Evolutionary conservation across 139 green algal genomes (phyloP).

Genomic region (Mychonastes homosphaera): DNA sequence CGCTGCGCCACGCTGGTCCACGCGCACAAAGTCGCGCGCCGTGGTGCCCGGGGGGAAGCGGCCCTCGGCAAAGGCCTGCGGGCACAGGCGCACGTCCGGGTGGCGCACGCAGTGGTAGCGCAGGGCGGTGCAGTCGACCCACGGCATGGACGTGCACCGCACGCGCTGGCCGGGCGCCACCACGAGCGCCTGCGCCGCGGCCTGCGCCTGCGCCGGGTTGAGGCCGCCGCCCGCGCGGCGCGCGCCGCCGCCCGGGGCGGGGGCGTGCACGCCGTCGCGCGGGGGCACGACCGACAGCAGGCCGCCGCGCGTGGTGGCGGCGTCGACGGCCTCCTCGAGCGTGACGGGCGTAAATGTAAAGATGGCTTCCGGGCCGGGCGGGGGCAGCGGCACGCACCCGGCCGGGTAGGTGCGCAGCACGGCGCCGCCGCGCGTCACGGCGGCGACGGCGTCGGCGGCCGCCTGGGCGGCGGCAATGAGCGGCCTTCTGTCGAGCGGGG

Average conservation of each 20-base stretch:
- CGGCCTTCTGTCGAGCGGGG: no score
- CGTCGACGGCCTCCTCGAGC: conserved; percentile 5
- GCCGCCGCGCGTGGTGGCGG: conserved; percentile 12
- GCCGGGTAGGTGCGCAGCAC: no score
- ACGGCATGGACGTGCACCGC: conserved; percentile 58
- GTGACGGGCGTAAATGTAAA: conserved; percentile 7
- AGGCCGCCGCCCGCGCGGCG: neutral
- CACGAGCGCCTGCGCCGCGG: neutral
- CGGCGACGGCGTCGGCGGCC: no score
- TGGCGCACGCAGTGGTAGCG: conserved; percentile 77
- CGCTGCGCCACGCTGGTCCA: conserved; percentile 40
- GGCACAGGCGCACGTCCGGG: conserved; percentile 63
- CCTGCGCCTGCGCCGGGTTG: neutral
- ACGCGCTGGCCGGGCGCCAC: neutral
- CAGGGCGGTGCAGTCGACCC: conserved; percentile 61
- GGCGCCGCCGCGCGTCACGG: no score
- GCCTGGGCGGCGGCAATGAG: no score
- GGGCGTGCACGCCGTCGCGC: neutral
- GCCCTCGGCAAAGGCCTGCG: conserved; percentile 54
- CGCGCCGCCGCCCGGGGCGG: neutral
- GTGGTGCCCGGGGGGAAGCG: conserved; percentile 57
- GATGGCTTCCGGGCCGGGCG: conserved; percentile 1
- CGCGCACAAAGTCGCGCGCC: conserved; percentile 74
- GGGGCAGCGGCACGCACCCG: neutral
- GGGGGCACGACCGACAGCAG: no score